Conservation (phyloP, 108 stramenopile species). For the Nitzschia inconspicua region DNA sequence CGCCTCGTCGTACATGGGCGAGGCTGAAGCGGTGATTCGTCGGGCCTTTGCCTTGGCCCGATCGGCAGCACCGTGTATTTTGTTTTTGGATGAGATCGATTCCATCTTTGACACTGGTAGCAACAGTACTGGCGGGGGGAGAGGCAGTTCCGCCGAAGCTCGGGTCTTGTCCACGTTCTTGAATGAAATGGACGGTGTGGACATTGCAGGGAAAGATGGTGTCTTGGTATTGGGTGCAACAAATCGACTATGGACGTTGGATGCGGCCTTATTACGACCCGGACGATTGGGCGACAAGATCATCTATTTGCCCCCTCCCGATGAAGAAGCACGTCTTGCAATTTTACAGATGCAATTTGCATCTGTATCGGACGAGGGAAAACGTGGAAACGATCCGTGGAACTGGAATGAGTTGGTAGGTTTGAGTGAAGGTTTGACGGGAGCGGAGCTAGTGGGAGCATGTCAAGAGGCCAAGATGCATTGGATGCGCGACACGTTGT, state of each 20-base stretch:
- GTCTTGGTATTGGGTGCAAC: constrained; percentile 86
- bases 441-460: constrained; percentile 83
- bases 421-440: constrained; percentile 69
- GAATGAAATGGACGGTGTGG: constrained; percentile 98
- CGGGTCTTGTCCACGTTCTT: constrained; percentile 93
- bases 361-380: constrained; percentile 31
- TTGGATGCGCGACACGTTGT: constrained; percentile 38
- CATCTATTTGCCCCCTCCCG: constrained; percentile 93
- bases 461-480: constrained; percentile 67
- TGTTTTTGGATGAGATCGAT: constrained; percentile 99
- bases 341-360: constrained; percentile 79
- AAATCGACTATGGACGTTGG: constrained; percentile 79
- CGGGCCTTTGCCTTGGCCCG: constrained; percentile 91
- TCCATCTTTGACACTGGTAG: constrained; percentile 71
- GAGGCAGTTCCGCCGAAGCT: constrained; percentile 78
- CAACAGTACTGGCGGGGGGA: constrained; percentile 32
- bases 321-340: constrained; percentile 75
- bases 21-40: constrained; percentile 93
- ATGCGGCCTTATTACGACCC: constrained; percentile 70
- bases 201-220: constrained; percentile 69
- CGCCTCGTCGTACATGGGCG: constrained; percentile 94
- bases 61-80: constrained; percentile 90
- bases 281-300: constrained; percentile 87
- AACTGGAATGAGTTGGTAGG: constrained; percentile 51
- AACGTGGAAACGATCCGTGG: not conserved